These are phyloP conservation scores for Niveomyces coronatus DNA, from an alignment of 2,329 filamentous ascomycete genomes.

Conservation along the genomic window DNA sequence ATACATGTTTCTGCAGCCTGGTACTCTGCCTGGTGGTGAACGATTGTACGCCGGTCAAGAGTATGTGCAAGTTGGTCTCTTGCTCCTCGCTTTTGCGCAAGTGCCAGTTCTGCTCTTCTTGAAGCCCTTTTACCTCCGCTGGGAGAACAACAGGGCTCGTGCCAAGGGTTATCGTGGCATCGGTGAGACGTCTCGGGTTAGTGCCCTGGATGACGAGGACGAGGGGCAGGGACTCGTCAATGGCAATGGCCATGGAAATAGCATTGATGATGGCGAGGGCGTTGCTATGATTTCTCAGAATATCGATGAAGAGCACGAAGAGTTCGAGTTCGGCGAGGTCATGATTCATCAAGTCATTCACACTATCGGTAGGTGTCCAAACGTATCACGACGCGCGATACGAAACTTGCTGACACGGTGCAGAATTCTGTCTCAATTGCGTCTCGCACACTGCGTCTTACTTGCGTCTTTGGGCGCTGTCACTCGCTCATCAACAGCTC, in stretches of 20 bases:
- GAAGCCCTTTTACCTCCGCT: constrained; percentile 91
- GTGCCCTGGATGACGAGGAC: constrained; percentile 82
- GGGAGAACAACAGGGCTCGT: constrained; percentile 83
- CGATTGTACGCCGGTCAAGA: constrained; percentile 71
- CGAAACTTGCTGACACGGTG: constrained; percentile 19
- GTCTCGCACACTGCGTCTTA: constrained; percentile 98
- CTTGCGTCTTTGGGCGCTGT: constrained; percentile 94
- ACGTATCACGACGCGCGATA: background rate
- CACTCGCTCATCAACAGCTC: constrained; percentile 94
- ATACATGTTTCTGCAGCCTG: constrained; percentile 96
- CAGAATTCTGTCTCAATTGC: constrained; percentile 97
- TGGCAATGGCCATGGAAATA: constrained; percentile 42
- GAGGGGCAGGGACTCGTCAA: constrained; percentile 46
- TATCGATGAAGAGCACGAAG: constrained; percentile 76
- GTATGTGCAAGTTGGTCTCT: constrained; percentile 62
- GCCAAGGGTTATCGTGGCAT: constrained; percentile 87
- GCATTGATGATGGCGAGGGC: constrained; percentile 61
- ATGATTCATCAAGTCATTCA: constrained; percentile 99
- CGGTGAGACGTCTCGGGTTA: constrained; percentile 78
- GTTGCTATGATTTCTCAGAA: constrained; percentile 84
- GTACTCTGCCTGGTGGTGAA: constrained; percentile 46
- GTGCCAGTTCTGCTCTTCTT: constrained; percentile 87
- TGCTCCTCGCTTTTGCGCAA: constrained; percentile 74
- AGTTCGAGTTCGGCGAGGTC: constrained; percentile 93
- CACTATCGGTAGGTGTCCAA: constrained; percentile 67